phyloP scores from a whole-genome alignment of 306 rosid genomes.

The Cotoneaster glaucophyllus region DNA sequence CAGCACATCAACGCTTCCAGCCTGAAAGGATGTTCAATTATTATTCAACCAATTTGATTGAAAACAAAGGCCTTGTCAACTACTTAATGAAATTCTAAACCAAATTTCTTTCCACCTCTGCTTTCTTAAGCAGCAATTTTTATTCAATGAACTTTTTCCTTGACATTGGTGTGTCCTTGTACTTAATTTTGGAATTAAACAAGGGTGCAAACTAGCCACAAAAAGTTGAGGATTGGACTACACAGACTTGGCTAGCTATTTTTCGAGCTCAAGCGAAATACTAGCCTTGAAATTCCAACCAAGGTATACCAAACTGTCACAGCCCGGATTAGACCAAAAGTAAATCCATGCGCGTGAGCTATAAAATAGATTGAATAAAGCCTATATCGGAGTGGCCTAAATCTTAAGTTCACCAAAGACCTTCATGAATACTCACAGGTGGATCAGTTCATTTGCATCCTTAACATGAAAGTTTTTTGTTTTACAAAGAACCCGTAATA shows the following conservation, averaged over 20 bases:
- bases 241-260: not conserved
- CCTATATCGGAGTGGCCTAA: not conserved
- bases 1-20: slow-evolving; percentile 71
- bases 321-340: not conserved
- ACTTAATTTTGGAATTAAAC: not conserved
- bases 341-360: not conserved
- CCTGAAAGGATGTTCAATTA: slow-evolving; percentile 41
- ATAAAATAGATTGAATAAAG: not conserved
- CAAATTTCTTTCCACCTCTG: not conserved
- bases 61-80: slow-evolving; percentile 7
- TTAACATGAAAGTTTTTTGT: not conserved
- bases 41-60: not conserved
- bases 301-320: not conserved
- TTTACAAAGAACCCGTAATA: not conserved
- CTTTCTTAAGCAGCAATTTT: not conserved
- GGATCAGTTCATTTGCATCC: not conserved
- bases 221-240: not conserved
- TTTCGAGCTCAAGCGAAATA: not conserved
- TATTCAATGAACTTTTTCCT: not conserved
- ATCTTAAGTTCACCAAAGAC: not conserved
- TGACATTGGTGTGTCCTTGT: not conserved
- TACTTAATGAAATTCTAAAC: not conserved
- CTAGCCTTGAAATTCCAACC: not conserved
- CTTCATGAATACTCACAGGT: not conserved
- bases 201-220: not conserved